Percentiles rank a stretch among this genome's conserved stretches.
These are phyloP conservation scores for Cylindrotheca fusiformis DNA, from an alignment of 108 stramenopile species.

Conservation along the genomic window DNA sequence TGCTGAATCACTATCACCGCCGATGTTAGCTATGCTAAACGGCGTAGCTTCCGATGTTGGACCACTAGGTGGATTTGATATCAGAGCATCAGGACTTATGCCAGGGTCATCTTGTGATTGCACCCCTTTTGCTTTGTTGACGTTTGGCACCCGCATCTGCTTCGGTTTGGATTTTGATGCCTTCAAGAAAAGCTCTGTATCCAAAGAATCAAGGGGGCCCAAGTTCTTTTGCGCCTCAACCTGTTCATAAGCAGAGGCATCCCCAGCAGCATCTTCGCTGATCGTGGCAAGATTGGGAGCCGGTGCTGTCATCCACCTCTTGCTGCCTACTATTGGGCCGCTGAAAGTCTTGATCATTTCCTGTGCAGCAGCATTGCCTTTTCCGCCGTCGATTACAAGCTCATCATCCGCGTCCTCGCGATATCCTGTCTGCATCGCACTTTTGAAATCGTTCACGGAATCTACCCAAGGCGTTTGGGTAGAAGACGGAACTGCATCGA, in stretches of 20 bases:
- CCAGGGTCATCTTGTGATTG: background rate
- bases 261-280: constrained; percentile 59
- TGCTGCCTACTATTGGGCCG: constrained; percentile 26
- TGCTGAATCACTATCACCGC: background rate
- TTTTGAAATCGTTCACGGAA: constrained; percentile 69
- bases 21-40: background rate
- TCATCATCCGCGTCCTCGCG: constrained; percentile 40
- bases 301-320: constrained; percentile 71
- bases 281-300: constrained; percentile 70
- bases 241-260: constrained; percentile 5
- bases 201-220: constrained; percentile 42
- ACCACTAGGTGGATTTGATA: background rate
- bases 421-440: constrained; percentile 43
- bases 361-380: constrained; percentile 17
- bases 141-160: constrained; percentile 73
- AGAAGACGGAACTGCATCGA: background rate
- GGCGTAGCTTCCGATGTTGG: background rate
- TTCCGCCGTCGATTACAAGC: constrained; percentile 12
- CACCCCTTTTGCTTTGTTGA: constrained; percentile 2
- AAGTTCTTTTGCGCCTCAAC: background rate
- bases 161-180: constrained; percentile 31
- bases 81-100: background rate
- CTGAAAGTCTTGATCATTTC: constrained; percentile 37
- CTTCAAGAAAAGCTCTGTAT: constrained; percentile 55
- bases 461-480: constrained; percentile 34